These are phyloP conservation scores for Henckelia pumila DNA, from an alignment of 257 asterid genomes.

Conservation along the genomic window DNA sequence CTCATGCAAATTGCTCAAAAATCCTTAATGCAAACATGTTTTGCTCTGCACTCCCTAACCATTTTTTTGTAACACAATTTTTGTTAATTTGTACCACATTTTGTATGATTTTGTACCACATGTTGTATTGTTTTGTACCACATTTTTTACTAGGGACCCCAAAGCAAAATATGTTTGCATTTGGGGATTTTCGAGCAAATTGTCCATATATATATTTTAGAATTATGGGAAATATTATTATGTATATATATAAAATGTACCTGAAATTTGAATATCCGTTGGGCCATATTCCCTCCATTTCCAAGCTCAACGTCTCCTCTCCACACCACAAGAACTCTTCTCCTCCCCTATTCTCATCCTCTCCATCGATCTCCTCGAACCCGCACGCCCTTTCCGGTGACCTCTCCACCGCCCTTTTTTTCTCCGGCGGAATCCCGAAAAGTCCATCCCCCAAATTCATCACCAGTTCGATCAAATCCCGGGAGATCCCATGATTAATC, in stretches of 20 bases:
- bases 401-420: conserved; percentile 42
- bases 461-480: conserved; percentile 46
- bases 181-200: too few relatives aligned
- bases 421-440: conserved; percentile 51
- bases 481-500: conserved; percentile 62
- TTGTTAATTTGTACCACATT: too few relatives aligned
- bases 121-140: too few relatives aligned
- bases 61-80: too few relatives aligned
- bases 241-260: not conserved
- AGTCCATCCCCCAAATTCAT: conserved; percentile 49
- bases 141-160: too few relatives aligned
- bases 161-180: too few relatives aligned
- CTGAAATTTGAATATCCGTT: conserved; percentile 78
- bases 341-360: conserved; percentile 43
- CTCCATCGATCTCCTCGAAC: conserved; percentile 68
- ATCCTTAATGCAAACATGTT: too few relatives aligned
- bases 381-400: conserved; percentile 60
- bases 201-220: too few relatives aligned
- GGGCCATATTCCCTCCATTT: conserved; percentile 88
- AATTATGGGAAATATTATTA: too few relatives aligned
- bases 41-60: too few relatives aligned
- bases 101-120: too few relatives aligned
- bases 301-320: conserved; percentile 41
- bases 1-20: too few relatives aligned
- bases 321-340: conserved; percentile 81